Evolutionary conservation across 2,329 filamentous ascomycete genomes (phyloP), one percentile per base, ranked within the genome.

Genomic region (Emmonsiellopsis sp.): DNA sequence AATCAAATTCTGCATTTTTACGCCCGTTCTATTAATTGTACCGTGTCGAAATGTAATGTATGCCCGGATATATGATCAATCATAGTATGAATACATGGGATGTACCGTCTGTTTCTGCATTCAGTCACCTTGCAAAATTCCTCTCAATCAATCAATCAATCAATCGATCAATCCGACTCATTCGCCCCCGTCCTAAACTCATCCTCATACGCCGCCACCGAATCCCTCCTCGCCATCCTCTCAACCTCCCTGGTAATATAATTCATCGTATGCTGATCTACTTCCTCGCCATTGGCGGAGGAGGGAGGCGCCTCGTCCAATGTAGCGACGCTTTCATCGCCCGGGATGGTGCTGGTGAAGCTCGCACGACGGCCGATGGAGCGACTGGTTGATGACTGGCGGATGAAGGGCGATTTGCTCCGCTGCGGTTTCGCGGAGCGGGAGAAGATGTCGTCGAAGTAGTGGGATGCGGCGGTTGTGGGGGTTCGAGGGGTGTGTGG

Each of bases 401-500:
- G 85, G 61, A 92, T 76, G 15, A 76, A 74, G 16, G 78, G 79
- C 59, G 74, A 78, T 10, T 70, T 67, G 9, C 71, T 69, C 63
- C 55, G 65, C 55, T 50, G 70, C 60, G 63, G 74, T 60, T 73
- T 76, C 61, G 52, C 64, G 55, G 58, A 76, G 37, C 84, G 81
- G 51, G 79, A 79, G 69, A 95, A 86, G 55, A 90, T 82, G 65
- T 97, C 92, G 64, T 97, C 92, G 67, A 97, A 97, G 76, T 97
- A 97, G 69, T 96, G 91, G 7, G 86, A 80, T 72, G 94, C 92
- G 41, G 85, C 89, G 1, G 83, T 81, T 2, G 85, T 83, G 1
- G 92, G 91, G 2, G 90, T 94, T 49, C 90, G 87, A 11, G 93
- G 93, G 0, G 93, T 97, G 65, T 96, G 89, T 1, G 92, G 91